These are phyloP conservation scores for Cryptococcus jaspeensis DNA, from an alignment of 1,284 basidiomycete genomes.

Conservation along the genomic window DNA sequence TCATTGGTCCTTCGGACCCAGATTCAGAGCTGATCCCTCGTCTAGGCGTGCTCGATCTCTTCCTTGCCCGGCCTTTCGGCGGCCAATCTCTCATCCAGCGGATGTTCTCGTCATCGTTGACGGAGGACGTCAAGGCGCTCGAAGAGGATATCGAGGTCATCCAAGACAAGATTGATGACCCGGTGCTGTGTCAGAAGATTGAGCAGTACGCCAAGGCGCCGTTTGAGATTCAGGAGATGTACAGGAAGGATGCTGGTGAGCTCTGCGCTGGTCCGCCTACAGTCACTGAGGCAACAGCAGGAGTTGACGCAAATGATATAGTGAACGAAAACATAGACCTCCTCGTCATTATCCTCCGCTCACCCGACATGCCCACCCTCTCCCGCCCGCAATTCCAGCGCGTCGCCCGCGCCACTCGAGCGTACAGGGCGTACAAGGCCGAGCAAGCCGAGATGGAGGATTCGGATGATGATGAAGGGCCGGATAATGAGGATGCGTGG, in stretches of 20 bases:
- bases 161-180: conserved; percentile 83
- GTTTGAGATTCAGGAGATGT: conserved; percentile 78
- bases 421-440: conserved; percentile 70
- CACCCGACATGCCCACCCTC: conserved; percentile 71
- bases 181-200: conserved; percentile 82
- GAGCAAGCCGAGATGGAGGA: conserved; percentile 65
- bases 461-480: conserved; percentile 90
- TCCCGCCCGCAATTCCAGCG: conserved; percentile 73
- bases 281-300: too few relatives aligned
- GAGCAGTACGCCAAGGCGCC: conserved; percentile 82
- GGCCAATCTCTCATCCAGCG: conserved; percentile 85
- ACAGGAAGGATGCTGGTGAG: conserved; percentile 73
- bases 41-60: conserved; percentile 78
- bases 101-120: conserved; percentile 90
- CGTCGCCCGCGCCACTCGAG: conserved; percentile 70
- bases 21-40: neutral
- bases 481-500: conserved; percentile 90
- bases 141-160: conserved; percentile 84
- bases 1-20: neutral
- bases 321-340: conserved; percentile 73
- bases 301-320: too few relatives aligned
- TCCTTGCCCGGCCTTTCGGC: conserved; percentile 97
- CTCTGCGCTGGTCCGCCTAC: conserved; percentile 1
- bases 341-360: conserved; percentile 77
- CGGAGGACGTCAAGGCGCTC: conserved; percentile 81